Evolutionary conservation across 2,329 filamentous ascomycete species (phyloP).

Genomic region (Fusarium pilosicola): DNA sequence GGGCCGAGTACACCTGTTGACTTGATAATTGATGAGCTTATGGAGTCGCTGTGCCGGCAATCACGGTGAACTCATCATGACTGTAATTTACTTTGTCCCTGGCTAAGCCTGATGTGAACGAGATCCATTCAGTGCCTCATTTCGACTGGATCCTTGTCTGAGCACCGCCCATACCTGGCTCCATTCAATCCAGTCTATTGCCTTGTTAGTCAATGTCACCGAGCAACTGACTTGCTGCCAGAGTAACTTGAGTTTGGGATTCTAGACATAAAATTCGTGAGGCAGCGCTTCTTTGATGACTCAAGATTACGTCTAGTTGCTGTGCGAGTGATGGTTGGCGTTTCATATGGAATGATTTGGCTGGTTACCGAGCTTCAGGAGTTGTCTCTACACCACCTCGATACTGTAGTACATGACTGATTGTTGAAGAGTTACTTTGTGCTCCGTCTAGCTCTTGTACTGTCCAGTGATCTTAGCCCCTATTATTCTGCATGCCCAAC

Average conservation of each 20-base stretch:
- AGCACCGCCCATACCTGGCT: constrained; percentile 19
- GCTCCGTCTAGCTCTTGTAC: neutral
- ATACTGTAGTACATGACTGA: neutral
- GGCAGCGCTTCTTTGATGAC: neutral
- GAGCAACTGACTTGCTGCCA: constrained; percentile 21
- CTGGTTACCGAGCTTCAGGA: constrained; percentile 17
- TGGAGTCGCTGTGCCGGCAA: constrained; percentile 16
- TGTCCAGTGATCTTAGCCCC: constrained; percentile 31
- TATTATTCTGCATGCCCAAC: constrained; percentile 42
- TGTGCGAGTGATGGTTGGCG: neutral
- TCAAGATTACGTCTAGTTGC: constrained; percentile 11
- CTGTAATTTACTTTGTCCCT: constrained; percentile 32
- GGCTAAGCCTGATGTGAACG: constrained; percentile 39
- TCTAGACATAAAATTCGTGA: constrained; percentile 4
- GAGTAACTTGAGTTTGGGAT: neutral
- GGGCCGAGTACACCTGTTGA: constrained; percentile 8
- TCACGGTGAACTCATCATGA: constrained; percentile 29
- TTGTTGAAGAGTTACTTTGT: neutral
- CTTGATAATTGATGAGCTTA: neutral
- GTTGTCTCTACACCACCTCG: constrained; percentile 1
- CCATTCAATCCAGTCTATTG: constrained; percentile 24
- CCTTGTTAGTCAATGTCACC: constrained; percentile 26
- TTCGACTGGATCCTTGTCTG: constrained; percentile 38
- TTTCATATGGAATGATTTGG: constrained; percentile 15
- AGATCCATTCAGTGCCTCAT: constrained; percentile 42